A percentile compares a stretch with the other conserved stretches of the same genome.
Conservation (phyloP, 2,329 filamentous ascomycete species). For the Colletotrichum viniferum region DNA sequence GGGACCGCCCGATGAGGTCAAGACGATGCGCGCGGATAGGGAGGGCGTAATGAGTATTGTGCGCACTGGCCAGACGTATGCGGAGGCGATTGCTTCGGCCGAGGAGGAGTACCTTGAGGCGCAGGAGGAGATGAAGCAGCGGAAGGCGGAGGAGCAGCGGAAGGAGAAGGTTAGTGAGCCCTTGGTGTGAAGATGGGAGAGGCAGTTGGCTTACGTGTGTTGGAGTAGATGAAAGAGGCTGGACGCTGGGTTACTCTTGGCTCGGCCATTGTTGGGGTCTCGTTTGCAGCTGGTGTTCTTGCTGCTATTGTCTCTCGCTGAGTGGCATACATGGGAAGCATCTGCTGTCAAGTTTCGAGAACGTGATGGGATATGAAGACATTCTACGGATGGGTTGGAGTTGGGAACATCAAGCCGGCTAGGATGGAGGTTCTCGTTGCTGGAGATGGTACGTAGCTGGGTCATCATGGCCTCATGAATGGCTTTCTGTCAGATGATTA, state of each 20-base stretch:
- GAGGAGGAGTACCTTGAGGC: background rate
- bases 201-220: accelerated
- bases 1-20: background rate
- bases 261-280: background rate
- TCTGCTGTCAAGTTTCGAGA: background rate
- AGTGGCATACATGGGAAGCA: accelerated
- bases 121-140: background rate
- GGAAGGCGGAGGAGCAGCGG: accelerated
- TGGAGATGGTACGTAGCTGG: background rate
- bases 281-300: background rate
- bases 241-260: background rate
- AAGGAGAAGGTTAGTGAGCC: background rate
- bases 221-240: background rate
- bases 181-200: background rate
- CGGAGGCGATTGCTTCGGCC: background rate
- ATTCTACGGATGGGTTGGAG: background rate
- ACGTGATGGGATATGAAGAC: background rate
- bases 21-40: background rate
- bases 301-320: background rate
- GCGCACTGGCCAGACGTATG: background rate
- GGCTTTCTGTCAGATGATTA: accelerated
- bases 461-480: background rate
- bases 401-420: background rate
- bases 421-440: accelerated
- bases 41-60: background rate